phyloP scores from a whole-genome alignment of 805 yeast genomes.

The Starmerella vaccinii region DNA sequence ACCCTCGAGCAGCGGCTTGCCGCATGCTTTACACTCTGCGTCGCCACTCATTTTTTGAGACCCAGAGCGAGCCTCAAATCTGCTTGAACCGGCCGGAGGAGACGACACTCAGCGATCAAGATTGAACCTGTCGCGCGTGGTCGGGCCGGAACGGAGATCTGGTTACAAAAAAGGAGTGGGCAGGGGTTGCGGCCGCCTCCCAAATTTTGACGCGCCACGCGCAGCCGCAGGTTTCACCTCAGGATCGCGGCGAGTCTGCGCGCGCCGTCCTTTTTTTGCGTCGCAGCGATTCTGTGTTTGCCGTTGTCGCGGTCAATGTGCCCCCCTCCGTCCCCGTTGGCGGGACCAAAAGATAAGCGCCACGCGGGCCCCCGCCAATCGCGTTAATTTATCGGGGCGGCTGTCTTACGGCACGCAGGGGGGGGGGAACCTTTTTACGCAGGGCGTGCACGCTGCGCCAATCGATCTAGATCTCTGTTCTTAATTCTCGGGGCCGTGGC shows the following conservation, averaged over 20 bases:
- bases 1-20: constrained; percentile 49
- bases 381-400: too few relatives aligned
- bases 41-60: constrained; percentile 14
- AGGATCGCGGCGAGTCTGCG: too few relatives aligned
- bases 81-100: not conserved
- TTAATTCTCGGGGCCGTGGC: not conserved
- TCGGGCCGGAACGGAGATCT: not conserved
- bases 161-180: not conserved
- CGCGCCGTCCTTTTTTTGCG: not conserved
- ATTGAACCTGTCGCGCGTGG: not conserved
- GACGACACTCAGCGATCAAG: not conserved
- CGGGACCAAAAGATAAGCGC: too few relatives aligned
- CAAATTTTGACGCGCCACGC: constrained; percentile 7
- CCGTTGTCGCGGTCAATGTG: too few relatives aligned
- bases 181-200: constrained; percentile 4
- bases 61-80: not conserved
- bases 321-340: too few relatives aligned
- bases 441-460: too few relatives aligned
- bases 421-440: too few relatives aligned
- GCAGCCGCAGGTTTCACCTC: not conserved
- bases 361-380: too few relatives aligned
- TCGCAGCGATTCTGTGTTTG: too few relatives aligned
- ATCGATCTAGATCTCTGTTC: not conserved
- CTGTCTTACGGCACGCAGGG: too few relatives aligned
- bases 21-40: constrained; percentile 25